Evolutionary conservation across 257 asterid genomes (phyloP), one percentile per base, ranked within the genome.

Genomic region (Misopates orontium): DNA sequence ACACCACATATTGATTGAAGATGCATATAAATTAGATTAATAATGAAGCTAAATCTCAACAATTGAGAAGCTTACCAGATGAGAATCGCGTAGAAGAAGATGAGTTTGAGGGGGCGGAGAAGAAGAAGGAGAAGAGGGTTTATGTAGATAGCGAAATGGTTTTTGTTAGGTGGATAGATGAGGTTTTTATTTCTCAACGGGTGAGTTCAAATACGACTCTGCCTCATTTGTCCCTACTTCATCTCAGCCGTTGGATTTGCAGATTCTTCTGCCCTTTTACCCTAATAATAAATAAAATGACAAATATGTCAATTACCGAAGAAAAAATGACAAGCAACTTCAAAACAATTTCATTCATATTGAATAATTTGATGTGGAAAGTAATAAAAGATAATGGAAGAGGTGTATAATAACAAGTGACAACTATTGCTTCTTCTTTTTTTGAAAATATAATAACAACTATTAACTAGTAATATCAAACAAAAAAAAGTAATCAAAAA

Each of bases 211-310:
- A 52, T 52, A 77, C 59, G 78, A 78, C 15, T 39, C 15, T 36
- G 11, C 2, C 63, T 44, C 49, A 18, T 42, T 72, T 78, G 70
- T 22, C 53, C 72, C 73, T 67, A 58, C n/a, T 48, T 60, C 56
- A 55, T 69, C 58, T 44, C 73, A 47, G 65, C 82, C 82, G 78
- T 77, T 47, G 28, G 73, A 60, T 65, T 59, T 61, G 23, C 8
- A n/a, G 50, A 28, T 22, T 10, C 23, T 18, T 10, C 14, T 47
- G 11, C 47, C 10, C 13, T 65, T 71, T 74, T 72, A 67, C 64
- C 68, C 56, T 59, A 84, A 75, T 36, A 65, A 40, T 25, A 81
- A 70, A 39, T 53, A 71, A 28, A 28, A 28, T 28, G 6, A 28
- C 2, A 2, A 28, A 28, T 28, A 6, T 28, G n/a, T n/a, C n/a